Conservation (phyloP, 1,284 basidiomycete genomes). For the Paramarasmius palmivorus region DNA sequence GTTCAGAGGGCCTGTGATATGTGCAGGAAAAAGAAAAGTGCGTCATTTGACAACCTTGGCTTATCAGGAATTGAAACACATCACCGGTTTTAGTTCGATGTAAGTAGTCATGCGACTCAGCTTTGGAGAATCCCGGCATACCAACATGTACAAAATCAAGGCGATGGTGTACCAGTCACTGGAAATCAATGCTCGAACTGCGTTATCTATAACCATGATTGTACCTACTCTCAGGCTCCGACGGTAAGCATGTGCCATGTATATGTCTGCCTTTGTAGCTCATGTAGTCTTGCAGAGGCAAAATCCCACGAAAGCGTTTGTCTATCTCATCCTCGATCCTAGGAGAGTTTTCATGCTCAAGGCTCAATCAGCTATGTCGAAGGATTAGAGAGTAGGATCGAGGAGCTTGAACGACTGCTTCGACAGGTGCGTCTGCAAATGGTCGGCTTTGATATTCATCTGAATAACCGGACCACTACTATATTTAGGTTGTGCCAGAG, state of each 20-base stretch:
- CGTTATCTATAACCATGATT: slow-evolving; percentile 13
- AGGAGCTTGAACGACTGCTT: not conserved
- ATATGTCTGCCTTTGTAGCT: not conserved
- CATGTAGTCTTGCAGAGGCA: slow-evolving; percentile 14
- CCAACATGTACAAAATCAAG: not conserved
- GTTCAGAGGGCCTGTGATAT: slow-evolving; percentile 77
- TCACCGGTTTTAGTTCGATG: slow-evolving; percentile 48
- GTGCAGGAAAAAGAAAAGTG: slow-evolving; percentile 76
- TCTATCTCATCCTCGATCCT: not conserved
- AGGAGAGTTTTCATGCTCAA: not conserved
- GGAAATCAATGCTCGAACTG: slow-evolving; percentile 20
- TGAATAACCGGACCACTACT: not conserved
- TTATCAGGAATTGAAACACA: not conserved
- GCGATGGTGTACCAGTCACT: slow-evolving; percentile 18
- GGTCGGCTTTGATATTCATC: not conserved
- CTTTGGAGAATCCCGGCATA: not conserved
- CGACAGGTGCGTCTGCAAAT: not conserved
- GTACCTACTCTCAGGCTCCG: slow-evolving; percentile 14
- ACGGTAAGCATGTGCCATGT: slow-evolving; percentile 9
- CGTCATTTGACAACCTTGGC: slow-evolving; percentile 21
- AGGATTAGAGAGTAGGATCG: slow-evolving; percentile 2
- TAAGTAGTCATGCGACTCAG: slow-evolving; percentile 29
- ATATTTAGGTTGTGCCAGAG: too few species aligned
- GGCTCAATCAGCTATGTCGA: slow-evolving; percentile 14
- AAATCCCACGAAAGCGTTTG: slow-evolving; percentile 1